phyloP scores from a whole-genome alignment of 169 alveolate genomes.

The Cryptosporidium baileyi region DNA sequence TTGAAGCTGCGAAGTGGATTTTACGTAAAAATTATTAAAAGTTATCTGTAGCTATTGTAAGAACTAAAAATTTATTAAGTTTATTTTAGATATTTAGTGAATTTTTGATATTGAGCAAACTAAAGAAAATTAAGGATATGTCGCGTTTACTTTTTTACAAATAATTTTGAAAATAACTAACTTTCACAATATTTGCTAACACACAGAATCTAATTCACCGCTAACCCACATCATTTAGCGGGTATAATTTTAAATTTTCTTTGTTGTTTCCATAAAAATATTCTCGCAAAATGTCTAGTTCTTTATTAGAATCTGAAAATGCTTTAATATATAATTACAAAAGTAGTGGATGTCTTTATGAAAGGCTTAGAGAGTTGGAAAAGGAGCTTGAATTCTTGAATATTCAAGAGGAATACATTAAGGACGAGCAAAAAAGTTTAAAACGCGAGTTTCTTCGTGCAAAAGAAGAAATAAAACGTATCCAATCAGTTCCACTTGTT shows the following conservation, averaged over 20 bases:
- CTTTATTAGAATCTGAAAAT: background rate
- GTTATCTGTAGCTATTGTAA: no score
- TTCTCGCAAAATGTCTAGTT: background rate
- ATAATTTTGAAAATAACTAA: no score
- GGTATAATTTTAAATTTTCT: background rate
- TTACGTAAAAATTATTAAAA: no score
- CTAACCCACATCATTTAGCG: background rate
- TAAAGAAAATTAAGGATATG: no score
- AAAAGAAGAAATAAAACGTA: constrained; percentile 95
- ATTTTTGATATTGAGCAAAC: no score
- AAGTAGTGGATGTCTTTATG: constrained; percentile 5
- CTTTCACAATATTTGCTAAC: no score
- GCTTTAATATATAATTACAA: background rate
- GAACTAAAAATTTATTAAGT: no score
- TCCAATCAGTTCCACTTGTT: constrained; percentile 97
- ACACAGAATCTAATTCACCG: background rate
- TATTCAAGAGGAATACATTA: constrained; percentile 92
- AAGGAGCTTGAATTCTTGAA: constrained; percentile 56
- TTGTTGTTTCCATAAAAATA: background rate
- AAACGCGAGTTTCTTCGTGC: constrained; percentile 96
- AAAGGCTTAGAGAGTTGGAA: constrained; percentile 27
- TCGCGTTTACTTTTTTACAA: no score
- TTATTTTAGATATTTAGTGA: no score
- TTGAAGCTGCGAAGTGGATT: no score
- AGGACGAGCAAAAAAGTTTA: constrained; percentile 96